Percentiles rank a stretch among this genome's conserved stretches.
These are phyloP conservation scores for Domatiomyces catenatus DNA, from an alignment of 2,329 filamentous ascomycete species.

Conservation along the genomic window DNA sequence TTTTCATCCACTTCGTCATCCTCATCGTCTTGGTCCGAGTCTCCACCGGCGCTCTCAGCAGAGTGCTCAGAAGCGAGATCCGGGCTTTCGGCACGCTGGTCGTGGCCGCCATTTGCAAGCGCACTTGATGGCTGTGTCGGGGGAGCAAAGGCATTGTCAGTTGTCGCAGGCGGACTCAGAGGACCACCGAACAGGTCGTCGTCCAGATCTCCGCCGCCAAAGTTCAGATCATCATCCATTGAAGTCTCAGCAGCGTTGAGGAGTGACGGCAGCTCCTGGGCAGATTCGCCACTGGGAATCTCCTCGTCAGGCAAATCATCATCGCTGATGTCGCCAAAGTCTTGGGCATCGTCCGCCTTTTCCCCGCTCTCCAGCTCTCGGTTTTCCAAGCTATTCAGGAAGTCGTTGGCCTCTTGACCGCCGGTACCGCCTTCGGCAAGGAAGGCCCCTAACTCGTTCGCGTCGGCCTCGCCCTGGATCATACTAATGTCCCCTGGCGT, in stretches of 20 bases:
- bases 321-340: slow-evolving; percentile 82
- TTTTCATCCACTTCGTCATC: slow-evolving; percentile 4
- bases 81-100: slow-evolving; percentile 5
- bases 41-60: slow-evolving; percentile 7
- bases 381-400: slow-evolving; percentile 13
- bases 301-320: slow-evolving; percentile 73
- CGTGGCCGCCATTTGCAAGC: not conserved
- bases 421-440: slow-evolving; percentile 21
- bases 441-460: slow-evolving; percentile 17
- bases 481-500: slow-evolving; percentile 10
- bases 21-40: slow-evolving; percentile 1
- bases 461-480: slow-evolving; percentile 6
- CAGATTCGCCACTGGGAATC: slow-evolving; percentile 18
- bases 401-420: not conserved
- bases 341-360: slow-evolving; percentile 84
- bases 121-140: not conserved
- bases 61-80: slow-evolving; percentile 10
- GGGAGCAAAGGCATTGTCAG: not conserved
- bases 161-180: slow-evolving; percentile 8
- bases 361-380: slow-evolving; percentile 36
- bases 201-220: slow-evolving; percentile 18
- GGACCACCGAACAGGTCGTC: slow-evolving; percentile 19
- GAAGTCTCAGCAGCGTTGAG: slow-evolving; percentile 34
- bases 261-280: slow-evolving; percentile 6
- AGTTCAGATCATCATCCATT: slow-evolving; percentile 43